phyloP scores from a whole-genome alignment of 257 asterid species.

The Solanum appendiculatum region DNA sequence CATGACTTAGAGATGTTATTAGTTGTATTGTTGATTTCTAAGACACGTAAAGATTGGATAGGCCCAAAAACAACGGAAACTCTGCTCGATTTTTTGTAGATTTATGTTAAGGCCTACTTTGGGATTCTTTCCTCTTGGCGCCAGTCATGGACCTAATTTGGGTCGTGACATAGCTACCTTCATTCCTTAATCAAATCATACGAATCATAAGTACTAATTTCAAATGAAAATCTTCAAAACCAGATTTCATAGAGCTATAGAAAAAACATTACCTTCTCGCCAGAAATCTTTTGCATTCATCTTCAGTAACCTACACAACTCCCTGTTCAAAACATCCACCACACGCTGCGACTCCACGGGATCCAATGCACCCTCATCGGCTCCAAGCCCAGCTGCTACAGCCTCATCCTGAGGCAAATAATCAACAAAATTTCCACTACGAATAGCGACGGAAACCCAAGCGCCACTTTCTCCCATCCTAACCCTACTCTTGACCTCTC shows the following conservation, averaged over 20 bases:
- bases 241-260: neutral
- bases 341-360: constrained; percentile 85
- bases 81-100: no score
- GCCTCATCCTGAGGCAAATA: constrained; percentile 99
- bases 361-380: constrained; percentile 83
- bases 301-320: constrained; percentile 70
- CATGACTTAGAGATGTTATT: no score
- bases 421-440: constrained; percentile 48
- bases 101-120: no score
- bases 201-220: neutral
- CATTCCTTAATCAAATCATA: neutral
- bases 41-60: no score
- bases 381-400: constrained; percentile 76
- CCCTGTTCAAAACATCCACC: constrained; percentile 76
- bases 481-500: constrained; percentile 24
- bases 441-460: constrained; percentile 26
- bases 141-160: no score
- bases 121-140: no score
- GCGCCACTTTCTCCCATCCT: constrained; percentile 37
- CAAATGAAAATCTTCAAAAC: neutral
- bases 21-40: no score
- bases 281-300: constrained; percentile 74
- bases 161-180: no score
- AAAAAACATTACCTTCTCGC: constrained; percentile 53
- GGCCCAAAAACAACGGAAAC: no score